phyloP scores from a whole-genome alignment of 768 basidiomycete genomes.

The Collybia sp. region DNA sequence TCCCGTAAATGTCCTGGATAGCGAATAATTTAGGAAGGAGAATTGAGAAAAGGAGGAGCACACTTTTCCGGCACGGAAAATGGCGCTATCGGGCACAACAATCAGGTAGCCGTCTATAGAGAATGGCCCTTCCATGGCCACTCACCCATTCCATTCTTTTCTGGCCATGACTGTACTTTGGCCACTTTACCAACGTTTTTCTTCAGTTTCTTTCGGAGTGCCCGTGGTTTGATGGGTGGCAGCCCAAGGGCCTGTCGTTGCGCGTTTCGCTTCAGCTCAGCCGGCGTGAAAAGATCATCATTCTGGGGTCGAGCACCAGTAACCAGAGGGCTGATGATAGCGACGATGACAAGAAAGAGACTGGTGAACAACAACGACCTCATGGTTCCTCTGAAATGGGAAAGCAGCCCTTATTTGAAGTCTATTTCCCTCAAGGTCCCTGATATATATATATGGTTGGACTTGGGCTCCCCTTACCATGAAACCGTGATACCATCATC shows the following conservation, averaged over 20 bases:
- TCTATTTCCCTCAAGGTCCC: too few species aligned
- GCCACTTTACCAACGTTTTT: neutral
- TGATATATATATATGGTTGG: too few species aligned
- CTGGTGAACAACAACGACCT: too few species aligned
- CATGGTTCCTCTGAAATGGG: too few species aligned
- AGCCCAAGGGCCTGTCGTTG: slow-evolving; percentile 6
- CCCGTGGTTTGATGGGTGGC: slow-evolving; percentile 4
- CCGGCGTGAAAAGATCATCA: slow-evolving; percentile 2
- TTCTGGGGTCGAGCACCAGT: neutral
- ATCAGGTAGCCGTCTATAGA: neutral
- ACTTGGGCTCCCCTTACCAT: too few species aligned
- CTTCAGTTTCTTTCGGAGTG: slow-evolving; percentile 5
- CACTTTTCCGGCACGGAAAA: neutral
- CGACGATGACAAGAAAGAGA: too few species aligned
- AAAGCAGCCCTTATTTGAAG: too few species aligned
- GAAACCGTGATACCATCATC: too few species aligned
- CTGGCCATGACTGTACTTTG: neutral
- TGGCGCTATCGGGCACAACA: neutral
- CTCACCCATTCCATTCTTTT: slow-evolving; percentile 1
- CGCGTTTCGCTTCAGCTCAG: slow-evolving; percentile 6
- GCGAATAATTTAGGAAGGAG: too few species aligned
- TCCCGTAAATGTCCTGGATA: slow-evolving; percentile 4
- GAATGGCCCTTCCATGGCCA: neutral
- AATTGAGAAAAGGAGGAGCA: neutral
- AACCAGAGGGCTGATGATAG: too few species aligned